Percentiles rank a stretch among this genome's conserved stretches.
These are phyloP conservation scores for Eucalyptus pumila DNA, from an alignment of 345 rosid species.

Conservation along the genomic window DNA sequence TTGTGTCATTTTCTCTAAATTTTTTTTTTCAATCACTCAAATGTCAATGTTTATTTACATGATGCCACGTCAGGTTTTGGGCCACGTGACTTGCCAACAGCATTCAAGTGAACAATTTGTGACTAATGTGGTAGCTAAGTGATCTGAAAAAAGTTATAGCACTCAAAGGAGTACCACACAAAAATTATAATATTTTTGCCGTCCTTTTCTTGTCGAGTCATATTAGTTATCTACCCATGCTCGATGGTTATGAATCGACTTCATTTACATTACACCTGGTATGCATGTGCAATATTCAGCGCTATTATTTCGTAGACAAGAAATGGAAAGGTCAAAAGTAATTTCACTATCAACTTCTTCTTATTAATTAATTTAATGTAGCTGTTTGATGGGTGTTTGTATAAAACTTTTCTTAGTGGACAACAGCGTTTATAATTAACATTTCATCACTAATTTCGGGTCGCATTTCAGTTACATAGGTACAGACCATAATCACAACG, in stretches of 20 bases:
- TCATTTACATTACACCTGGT: neutral
- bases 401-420: neutral
- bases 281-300: neutral
- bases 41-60: neutral
- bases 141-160: no score
- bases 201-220: neutral
- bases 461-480: neutral
- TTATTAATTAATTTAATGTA: neutral
- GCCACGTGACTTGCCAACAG: neutral
- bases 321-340: neutral
- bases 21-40: no score
- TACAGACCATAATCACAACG: neutral
- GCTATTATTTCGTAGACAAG: neutral
- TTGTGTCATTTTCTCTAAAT: no score
- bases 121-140: rapidly evolving
- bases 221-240: neutral
- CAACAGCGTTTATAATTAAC: neutral
- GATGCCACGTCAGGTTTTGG: neutral
- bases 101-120: neutral
- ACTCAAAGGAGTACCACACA: rapidly evolving
- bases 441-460: neutral
- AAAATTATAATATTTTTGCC: no score
- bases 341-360: neutral
- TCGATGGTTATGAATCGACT: neutral
- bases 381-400: neutral